These are phyloP conservation scores for Candida chilensis DNA, from an alignment of 805 yeast genomes.

Conservation along the genomic window DNA sequence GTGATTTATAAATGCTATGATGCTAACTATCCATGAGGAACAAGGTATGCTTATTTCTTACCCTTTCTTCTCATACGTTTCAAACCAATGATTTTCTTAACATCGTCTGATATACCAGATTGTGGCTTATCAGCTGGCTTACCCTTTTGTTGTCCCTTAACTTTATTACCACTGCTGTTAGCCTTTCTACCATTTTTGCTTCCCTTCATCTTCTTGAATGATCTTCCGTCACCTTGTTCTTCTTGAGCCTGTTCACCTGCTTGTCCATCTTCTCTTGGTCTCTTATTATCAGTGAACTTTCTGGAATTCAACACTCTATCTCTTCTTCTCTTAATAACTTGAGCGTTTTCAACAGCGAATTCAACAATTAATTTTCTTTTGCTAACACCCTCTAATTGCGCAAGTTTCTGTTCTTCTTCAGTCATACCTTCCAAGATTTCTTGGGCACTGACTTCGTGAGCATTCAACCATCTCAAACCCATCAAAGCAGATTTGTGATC, in stretches of 20 bases:
- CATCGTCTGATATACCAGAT: constrained; percentile 40
- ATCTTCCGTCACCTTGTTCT: constrained; percentile 6
- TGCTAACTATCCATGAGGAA: too few species aligned
- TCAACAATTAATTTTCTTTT: constrained; percentile 83
- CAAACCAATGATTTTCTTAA: constrained; percentile 56
- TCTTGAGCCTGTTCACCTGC: constrained; percentile 8
- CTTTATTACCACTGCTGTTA: constrained; percentile 8
- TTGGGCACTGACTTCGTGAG: constrained; percentile 67
- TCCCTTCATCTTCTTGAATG: constrained; percentile 4
- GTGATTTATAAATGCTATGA: too few species aligned
- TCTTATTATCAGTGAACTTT: constrained; percentile 13
- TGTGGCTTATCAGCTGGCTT: constrained; percentile 9
- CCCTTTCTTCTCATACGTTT: constrained; percentile 61
- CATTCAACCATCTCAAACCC: constrained; percentile 97
- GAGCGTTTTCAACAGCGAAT: constrained; percentile 93
- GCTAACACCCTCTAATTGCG: constrained; percentile 42
- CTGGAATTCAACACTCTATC: constrained; percentile 47
- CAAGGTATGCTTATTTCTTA: constrained; percentile 14
- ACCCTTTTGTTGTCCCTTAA: constrained; percentile 8
- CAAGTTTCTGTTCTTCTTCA: constrained; percentile 56
- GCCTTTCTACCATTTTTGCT: constrained; percentile 6
- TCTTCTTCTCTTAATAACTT: constrained; percentile 83
- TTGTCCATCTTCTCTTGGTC: constrained; percentile 12
- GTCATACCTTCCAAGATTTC: constrained; percentile 67
- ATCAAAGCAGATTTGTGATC: constrained; percentile 89